These are phyloP conservation scores for Galeopsis tetrahit DNA, from an alignment of 257 asterid genomes.

Conservation along the genomic window DNA sequence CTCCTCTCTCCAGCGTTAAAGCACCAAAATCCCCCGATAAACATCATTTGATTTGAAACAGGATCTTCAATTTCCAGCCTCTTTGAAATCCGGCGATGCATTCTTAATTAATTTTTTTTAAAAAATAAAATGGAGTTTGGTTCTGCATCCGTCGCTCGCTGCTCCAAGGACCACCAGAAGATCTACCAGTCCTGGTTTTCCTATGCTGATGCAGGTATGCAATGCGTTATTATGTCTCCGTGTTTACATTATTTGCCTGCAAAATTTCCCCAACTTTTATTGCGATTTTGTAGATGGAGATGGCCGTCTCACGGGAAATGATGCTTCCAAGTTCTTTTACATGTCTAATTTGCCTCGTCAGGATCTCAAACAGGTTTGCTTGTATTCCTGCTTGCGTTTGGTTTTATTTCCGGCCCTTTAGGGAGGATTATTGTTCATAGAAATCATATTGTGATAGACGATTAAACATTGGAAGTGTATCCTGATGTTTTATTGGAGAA, in stretches of 20 bases:
- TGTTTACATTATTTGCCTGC: not conserved
- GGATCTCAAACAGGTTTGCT: conserved; percentile 75
- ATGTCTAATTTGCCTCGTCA: conserved; percentile 72
- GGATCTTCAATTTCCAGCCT: conserved; percentile 1
- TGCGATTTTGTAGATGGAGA: conserved; percentile 61
- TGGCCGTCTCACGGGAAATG: conserved; percentile 74
- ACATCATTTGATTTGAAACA: conserved; percentile 1
- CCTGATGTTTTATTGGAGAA: not conserved
- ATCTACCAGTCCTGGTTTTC: conserved; percentile 76
- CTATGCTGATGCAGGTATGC: conserved; percentile 72
- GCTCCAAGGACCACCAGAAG: conserved; percentile 70
- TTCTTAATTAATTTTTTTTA: not conserved
- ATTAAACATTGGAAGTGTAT: not conserved
- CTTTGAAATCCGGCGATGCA: not conserved
- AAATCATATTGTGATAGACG: not conserved
- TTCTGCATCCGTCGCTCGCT: conserved; percentile 64
- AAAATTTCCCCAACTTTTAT: conserved; percentile 22
- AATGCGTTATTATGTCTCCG: not conserved
- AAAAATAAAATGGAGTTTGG: conserved; percentile 67
- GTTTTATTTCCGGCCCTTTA: not conserved
- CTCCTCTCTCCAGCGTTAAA: not conserved
- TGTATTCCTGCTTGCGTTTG: not conserved
- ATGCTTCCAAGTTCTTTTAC: conserved; percentile 74
- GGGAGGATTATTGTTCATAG: not conserved
- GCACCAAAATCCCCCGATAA: not conserved